phyloP scores from a whole-genome alignment of 2,329 filamentous ascomycete species.

The Orbilia oligospora region DNA sequence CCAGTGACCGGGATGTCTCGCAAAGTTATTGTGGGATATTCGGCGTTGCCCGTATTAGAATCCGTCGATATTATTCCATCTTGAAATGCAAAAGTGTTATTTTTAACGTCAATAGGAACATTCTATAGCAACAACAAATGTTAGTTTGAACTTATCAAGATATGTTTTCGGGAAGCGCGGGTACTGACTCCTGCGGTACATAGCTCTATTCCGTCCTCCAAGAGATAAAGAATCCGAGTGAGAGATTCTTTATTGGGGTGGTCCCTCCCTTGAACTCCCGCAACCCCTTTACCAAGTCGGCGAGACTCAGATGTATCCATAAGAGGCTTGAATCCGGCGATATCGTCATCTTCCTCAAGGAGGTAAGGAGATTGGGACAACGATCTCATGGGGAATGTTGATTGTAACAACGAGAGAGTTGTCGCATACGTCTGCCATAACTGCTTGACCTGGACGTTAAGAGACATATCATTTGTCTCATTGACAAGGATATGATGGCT shows the following conservation, averaged over 20 bases:
- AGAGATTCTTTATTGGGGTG: conserved; percentile 77
- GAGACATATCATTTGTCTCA: conserved; percentile 71
- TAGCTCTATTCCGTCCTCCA: conserved; percentile 75
- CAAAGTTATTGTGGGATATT: conserved; percentile 55
- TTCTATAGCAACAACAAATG: conserved; percentile 12
- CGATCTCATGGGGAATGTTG: conserved; percentile 73
- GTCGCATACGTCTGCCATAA: conserved; percentile 78
- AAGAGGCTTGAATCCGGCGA: conserved; percentile 76
- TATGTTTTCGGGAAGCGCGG: background rate
- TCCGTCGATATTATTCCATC: conserved; percentile 57
- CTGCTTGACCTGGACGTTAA: conserved; percentile 74
- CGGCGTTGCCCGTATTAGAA: conserved; percentile 49
- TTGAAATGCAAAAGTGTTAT: conserved; percentile 56
- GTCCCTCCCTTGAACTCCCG: conserved; percentile 69
- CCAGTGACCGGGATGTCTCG: conserved; percentile 54
- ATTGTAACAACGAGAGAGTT: conserved; percentile 74
- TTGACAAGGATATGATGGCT: conserved; percentile 72
- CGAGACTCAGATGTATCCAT: conserved; percentile 66
- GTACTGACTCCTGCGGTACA: conserved; percentile 58
- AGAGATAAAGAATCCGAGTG: conserved; percentile 75
- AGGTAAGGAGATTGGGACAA: conserved; percentile 75
- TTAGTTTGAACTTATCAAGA: background rate
- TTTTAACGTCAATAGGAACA: conserved; percentile 54
- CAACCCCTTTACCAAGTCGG: conserved; percentile 55
- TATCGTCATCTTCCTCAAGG: conserved; percentile 78